Base-by-base conservation (phyloP, 2,329 filamentous ascomycete genomes). In the Akanthomyces dipterigenus region DNA sequence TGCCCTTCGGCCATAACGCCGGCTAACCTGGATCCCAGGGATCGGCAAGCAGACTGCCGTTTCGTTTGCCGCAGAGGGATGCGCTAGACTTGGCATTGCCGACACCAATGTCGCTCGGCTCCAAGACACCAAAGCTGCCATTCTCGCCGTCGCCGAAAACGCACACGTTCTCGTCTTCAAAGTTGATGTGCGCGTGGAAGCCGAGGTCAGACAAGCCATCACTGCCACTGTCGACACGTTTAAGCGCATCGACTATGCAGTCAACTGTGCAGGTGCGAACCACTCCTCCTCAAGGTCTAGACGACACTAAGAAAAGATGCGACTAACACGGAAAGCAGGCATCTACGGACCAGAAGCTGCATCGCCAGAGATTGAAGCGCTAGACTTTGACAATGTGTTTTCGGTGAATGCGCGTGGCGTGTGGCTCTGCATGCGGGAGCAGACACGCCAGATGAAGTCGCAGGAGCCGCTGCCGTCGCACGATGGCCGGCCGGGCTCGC, bases 1-100 rank as follows among this genome's bases (percentile, higher is more conserved):
- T 22, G 43, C 22, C n/a, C n/a, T n/a, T n/a, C n/a, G n/a, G n/a
- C n/a, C n/a, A n/a, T n/a, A n/a, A n/a, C n/a, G n/a, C n/a, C n/a
- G n/a, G n/a, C n/a, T n/a, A n/a, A n/a, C n/a, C 4, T n/a, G 0
- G 8, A 14, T n/a, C 31, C 11, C 28, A 78, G 77, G 76, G 18
- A 79, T 79, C 60, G 77, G 77, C 12, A 71, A 74, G 43, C 74
- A 75, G 46, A 73, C 73, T 18, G 76, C 78, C 20, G 64, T 76
- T 18, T 75, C 78, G 1, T 80, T 81, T 64, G 76, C 74, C 2
- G 67, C 65, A 9, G 77, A 79, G 67, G 78, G 78, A 50, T 80
- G 78, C 64, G 66, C 63, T 6, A 72, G 71, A 43, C 73, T 81
- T 55, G 72, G 72, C 14, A 71, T 80, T 11, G 71, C 75, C 9